phyloP scores from a whole-genome alignment of 1,139 yeast species.

The Candida tetrigidarum region DNA sequence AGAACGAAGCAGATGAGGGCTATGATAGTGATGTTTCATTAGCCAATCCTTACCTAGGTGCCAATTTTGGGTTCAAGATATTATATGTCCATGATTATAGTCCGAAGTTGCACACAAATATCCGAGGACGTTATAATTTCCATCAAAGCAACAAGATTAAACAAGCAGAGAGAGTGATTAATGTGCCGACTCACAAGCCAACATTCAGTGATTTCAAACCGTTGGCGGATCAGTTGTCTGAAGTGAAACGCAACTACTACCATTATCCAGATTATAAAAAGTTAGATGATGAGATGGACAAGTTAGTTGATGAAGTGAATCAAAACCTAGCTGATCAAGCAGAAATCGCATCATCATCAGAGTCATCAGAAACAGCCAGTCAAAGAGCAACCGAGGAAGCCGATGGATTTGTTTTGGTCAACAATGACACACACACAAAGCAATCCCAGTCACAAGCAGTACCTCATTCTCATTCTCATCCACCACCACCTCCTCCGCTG shows the following conservation, averaged over 20 bases:
- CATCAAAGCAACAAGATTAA: constrained; percentile 9
- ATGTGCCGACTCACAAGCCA: constrained; percentile 39
- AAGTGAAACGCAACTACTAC: constrained; percentile 33
- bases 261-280: constrained; percentile 30
- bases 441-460: constrained; percentile 3
- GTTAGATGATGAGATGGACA: constrained; percentile 23
- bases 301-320: constrained; percentile 20
- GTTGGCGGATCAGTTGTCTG: constrained; percentile 34
- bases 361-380: constrained; percentile 14
- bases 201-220: constrained; percentile 29
- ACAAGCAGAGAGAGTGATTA: constrained; percentile 18
- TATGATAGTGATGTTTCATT: constrained; percentile 53
- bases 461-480: too few relatives aligned
- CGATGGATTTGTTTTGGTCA: constrained; percentile 27
- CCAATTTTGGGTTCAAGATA: constrained; percentile 54
- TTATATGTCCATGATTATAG: constrained; percentile 31
- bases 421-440: constrained; percentile 13
- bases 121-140: constrained; percentile 14
- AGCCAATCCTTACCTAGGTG: constrained; percentile 56
- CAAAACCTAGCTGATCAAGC: constrained; percentile 10
- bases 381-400: constrained; percentile 16
- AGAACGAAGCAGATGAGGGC: constrained; percentile 26
- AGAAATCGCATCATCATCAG: constrained; percentile 7
- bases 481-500: constrained; percentile 8
- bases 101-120: constrained; percentile 13